Percentiles rank a stretch among this genome's conserved stretches.
Conservation (phyloP, 2,329 filamentous ascomycete genomes). For the Biscogniauxia sp. region DNA sequence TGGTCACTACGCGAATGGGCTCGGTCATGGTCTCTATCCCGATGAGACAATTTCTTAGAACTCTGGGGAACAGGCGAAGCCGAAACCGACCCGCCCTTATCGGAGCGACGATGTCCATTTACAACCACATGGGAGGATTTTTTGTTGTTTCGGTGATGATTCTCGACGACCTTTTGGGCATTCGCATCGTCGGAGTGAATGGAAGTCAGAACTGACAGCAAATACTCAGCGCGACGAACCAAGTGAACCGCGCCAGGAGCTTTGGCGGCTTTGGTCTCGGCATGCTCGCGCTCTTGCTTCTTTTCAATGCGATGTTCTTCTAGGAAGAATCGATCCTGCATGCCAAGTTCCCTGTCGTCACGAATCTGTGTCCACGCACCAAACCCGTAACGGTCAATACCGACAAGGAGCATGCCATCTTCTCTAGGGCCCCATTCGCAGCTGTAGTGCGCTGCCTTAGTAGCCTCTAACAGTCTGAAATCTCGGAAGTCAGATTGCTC, state of each 20-base stretch:
- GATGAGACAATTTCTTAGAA: slow-evolving; percentile 47
- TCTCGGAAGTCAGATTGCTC: slow-evolving; percentile 67
- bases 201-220: slow-evolving; percentile 88
- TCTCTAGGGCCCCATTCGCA: slow-evolving; percentile 91
- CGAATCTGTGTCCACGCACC: slow-evolving; percentile 94
- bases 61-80: slow-evolving; percentile 67
- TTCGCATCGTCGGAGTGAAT: slow-evolving; percentile 76
- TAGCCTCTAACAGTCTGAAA: slow-evolving; percentile 87
- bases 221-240: slow-evolving; percentile 89
- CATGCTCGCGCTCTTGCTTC: slow-evolving; percentile 85
- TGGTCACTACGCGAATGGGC: slow-evolving; percentile 45
- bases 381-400: slow-evolving; percentile 90
- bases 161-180: slow-evolving; percentile 79
- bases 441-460: slow-evolving; percentile 86
- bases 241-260: slow-evolving; percentile 97
- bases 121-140: slow-evolving; percentile 54
- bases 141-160: slow-evolving; percentile 94
- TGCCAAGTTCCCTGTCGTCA: slow-evolving; percentile 81
- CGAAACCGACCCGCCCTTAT: slow-evolving; percentile 58
- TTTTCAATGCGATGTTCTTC: slow-evolving; percentile 98
- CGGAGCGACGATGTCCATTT: slow-evolving; percentile 60
- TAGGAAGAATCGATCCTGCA: slow-evolving; percentile 89
- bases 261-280: slow-evolving; percentile 76
- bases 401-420: slow-evolving; percentile 94
- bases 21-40: slow-evolving; percentile 44